A percentile compares a stretch with the other conserved stretches of the same genome.
These are phyloP conservation scores for Solanum chacoense DNA, from an alignment of 305 asterid genomes.

Conservation along the genomic window DNA sequence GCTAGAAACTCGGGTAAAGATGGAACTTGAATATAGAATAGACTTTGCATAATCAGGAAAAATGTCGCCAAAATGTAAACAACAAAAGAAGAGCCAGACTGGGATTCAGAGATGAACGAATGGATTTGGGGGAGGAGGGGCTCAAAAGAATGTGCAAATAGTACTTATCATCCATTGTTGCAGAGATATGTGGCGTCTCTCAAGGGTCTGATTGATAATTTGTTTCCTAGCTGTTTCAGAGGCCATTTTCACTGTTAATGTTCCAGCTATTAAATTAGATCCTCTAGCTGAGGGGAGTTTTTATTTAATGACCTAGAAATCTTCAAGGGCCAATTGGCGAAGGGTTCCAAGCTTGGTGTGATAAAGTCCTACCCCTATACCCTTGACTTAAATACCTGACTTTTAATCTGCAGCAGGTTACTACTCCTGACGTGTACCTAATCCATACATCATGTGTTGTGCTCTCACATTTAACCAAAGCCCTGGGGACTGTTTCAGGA, in stretches of 20 bases:
- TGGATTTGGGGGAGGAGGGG: not conserved
- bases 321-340: not conserved
- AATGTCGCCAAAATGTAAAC: not conserved
- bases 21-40: not conserved
- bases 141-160: not conserved
- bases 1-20: not conserved
- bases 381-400: not conserved
- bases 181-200: not conserved
- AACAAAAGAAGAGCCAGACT: not conserved
- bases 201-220: not conserved
- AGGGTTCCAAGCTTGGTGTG: not conserved
- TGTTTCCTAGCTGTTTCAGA: not conserved
- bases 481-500: not conserved
- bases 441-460: not conserved
- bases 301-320: not conserved
- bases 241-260: not conserved
- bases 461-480: not conserved
- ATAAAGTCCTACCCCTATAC: not conserved
- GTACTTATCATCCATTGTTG: not conserved
- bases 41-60: not conserved
- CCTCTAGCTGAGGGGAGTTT: not conserved
- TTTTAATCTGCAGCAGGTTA: not conserved
- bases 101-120: not conserved
- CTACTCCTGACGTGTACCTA: not conserved
- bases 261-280: not conserved